These are phyloP conservation scores for Neofusicoccum parvum DNA, from an alignment of 2,329 filamentous ascomycete genomes.

Conservation along the genomic window DNA sequence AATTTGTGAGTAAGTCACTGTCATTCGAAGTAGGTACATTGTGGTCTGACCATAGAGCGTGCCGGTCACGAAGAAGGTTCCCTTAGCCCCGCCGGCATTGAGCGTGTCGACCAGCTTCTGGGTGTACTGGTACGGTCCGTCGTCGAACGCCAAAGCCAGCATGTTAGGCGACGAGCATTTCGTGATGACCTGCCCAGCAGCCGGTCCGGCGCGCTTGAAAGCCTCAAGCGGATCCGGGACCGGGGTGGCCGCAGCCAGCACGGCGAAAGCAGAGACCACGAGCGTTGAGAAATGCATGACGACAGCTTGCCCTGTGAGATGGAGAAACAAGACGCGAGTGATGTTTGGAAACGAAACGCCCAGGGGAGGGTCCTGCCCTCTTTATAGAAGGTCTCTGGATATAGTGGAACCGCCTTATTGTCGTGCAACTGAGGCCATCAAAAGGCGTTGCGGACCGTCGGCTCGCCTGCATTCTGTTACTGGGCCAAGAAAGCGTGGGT, in stretches of 20 bases:
- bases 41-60: constrained; percentile 31
- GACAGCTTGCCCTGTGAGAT: no score
- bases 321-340: background rate
- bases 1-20: background rate
- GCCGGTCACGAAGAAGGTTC: constrained; percentile 39
- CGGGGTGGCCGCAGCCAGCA: constrained; percentile 6
- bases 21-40: background rate
- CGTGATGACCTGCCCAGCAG: constrained; percentile 33
- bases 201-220: constrained; percentile 33
- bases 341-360: background rate
- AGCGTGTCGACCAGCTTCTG: constrained; percentile 36
- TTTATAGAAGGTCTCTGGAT: background rate
- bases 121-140: constrained; percentile 40
- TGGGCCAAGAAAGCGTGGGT: background rate
- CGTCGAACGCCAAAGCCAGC: constrained; percentile 39
- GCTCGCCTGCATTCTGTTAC: constrained; percentile 7
- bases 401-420: background rate
- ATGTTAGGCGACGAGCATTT: constrained; percentile 33
- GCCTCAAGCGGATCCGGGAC: constrained; percentile 24
- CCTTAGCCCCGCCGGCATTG: constrained; percentile 35
- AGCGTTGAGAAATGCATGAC: constrained; percentile 8
- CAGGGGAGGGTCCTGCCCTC: background rate
- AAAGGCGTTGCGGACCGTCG: constrained; percentile 11
- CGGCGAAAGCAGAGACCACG: background rate
- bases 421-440: background rate